Evolutionary conservation across 306 rosid species (phyloP).

Genomic region (Cicer chorassanicum): DNA sequence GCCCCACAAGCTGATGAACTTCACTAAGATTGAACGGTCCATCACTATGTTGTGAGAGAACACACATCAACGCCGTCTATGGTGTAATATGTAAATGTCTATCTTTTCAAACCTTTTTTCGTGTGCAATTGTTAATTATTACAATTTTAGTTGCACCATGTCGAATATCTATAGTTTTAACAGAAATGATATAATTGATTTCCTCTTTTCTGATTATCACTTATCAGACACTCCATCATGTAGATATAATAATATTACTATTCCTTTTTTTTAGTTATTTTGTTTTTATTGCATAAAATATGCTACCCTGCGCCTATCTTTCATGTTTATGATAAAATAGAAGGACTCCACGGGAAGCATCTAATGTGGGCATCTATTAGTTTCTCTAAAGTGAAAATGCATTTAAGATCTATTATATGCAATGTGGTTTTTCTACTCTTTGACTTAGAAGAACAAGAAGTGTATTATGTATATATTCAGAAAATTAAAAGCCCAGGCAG

Average conservation of each 20-base stretch:
- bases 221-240: slow-evolving; percentile 22
- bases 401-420: background rate
- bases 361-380: background rate
- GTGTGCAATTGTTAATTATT: slow-evolving; percentile 49
- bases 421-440: background rate
- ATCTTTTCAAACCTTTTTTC: slow-evolving; percentile 25
- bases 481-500: slow-evolving; percentile 85
- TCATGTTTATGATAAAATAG: no score
- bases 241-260: slow-evolving; percentile 29
- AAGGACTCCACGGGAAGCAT: no score
- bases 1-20: slow-evolving; percentile 70
- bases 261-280: background rate
- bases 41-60: slow-evolving; percentile 28
- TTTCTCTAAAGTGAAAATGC: background rate
- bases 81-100: slow-evolving; percentile 61
- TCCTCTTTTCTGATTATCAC: slow-evolving; percentile 6
- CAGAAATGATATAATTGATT: slow-evolving; percentile 24
- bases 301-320: no score
- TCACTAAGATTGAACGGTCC: slow-evolving; percentile 57
- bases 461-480: slow-evolving; percentile 63
- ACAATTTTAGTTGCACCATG: slow-evolving; percentile 38
- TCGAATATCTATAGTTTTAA: slow-evolving; percentile 32
- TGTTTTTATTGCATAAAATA: background rate
- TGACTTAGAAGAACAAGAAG: slow-evolving; percentile 65
- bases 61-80: slow-evolving; percentile 35